Evolutionary conservation across 2,329 filamentous ascomycete genomes (phyloP), one percentile per base, ranked within the genome.

Genomic region (Dactylonectria macrodidyma): DNA sequence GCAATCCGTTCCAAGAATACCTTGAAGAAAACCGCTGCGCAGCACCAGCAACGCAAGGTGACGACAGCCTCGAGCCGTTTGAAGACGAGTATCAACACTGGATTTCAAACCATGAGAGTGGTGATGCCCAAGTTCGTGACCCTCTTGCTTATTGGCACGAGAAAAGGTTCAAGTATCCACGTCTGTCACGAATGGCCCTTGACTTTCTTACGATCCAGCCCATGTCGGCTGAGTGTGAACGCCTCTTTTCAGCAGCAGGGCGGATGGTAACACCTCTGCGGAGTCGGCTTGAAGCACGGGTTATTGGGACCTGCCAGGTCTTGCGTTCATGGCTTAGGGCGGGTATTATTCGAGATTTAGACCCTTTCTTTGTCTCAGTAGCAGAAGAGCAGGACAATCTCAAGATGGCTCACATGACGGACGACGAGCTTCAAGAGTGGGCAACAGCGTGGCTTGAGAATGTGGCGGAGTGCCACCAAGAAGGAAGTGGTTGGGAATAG

Each of bases 1-100:
- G 41, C 54, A 57, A 57, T 30, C 54, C 34, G 16, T 57, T 57
- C 38, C 54, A 57, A 22, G 54, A 19, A 57, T 30, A 33, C 34
- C n/a, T 57, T 57, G 11, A 33, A 57, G 19, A n/a, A 19, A 41
- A 41, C 36, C 36, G 36, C 36, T 41, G 14, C 36, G 14, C 9
- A 12, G 36, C 36, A 16, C 36, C 36, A 41, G 36, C 11, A 41
- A 16, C 36, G 26, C 26, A 30, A 41, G 36, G 36, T 41, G 11
- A 41, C 36, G 36, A 41, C 14, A 16, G 36, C 36, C 36, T 41
- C 36, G 14, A 11, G 9, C 36, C 36, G 14, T 11, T 11, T 16
- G 36, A 41, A 12, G 36, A 41, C 36, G 36, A 41, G 14, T 41
- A 41, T 12, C 36, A 12, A 11, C 36, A 41, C 14, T 41, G 36